Base-by-base conservation (phyloP, 805 yeast genomes). In the Tetrapisispora taiwanensis region DNA sequence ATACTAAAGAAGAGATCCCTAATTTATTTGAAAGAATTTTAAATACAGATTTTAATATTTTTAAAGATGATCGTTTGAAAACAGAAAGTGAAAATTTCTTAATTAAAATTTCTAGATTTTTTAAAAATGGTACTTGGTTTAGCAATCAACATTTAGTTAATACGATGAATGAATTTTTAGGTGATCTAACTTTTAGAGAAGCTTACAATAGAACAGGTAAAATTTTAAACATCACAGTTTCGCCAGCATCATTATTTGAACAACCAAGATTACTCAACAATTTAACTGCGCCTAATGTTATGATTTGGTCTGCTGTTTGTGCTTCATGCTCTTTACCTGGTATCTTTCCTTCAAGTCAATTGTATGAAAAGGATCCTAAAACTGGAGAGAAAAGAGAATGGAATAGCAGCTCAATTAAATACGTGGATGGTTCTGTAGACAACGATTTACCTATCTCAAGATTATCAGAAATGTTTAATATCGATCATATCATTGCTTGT, bases 281-380 rank as follows among this genome's bases (percentile, higher is more conserved):
- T 58, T 65, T 84, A 46, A 84, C 92, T 0, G 85, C 90, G 0
- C 92, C 92, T 1, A 77, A 84, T 53, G 89, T 86, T 33, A 63
- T 84, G 38, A 76, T 84, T 26, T 83, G 94, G 94, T 82, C 89
- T 1, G 94, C 90, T 0, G 90, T 85, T 0, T 84, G 95, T 66
- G 95, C 95, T 1, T 85, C 95, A 24, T 92, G 99, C 63, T 81
- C 97, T 0, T 72, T 92, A 20, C 99, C 99, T 1, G 85, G 95
- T 1, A 73, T 92, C 8, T 92, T 92, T 61, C 84, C 94, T 0
- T 81, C 95, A 1, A 79, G 88, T 14, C 79, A 89, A 1, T 78
- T 92, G 36, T 81, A 81, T 57, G 97, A 90, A 53, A 88, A 87
- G 60, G 80, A 83, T 53, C 77, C 83, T 1, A 70, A 70, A 45